Evolutionary conservation across 352 stramenopile genomes (phyloP).

Genomic region (Globisporangium iwayamae): DNA sequence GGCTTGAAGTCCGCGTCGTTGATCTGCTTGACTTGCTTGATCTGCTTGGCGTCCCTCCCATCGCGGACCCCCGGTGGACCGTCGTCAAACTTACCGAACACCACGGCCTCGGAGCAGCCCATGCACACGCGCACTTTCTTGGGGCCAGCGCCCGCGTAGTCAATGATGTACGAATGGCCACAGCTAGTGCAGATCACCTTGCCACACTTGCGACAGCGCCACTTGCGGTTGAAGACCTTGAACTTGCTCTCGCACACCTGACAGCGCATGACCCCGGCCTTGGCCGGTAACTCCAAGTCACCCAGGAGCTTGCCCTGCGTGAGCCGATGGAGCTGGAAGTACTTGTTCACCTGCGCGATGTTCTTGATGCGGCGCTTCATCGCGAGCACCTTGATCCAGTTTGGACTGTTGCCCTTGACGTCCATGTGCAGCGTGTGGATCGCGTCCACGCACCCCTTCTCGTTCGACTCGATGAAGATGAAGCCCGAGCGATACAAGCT

Average conservation of each 20-base stretch:
- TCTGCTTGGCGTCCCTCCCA: slow-evolving; percentile 5
- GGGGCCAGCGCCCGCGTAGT: slow-evolving; percentile 37
- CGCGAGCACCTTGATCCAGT: slow-evolving; percentile 72
- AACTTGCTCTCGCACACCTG: slow-evolving; percentile 55
- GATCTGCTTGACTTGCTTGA: slow-evolving; percentile 14
- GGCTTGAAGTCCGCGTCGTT: slow-evolving; percentile 22
- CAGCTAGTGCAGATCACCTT: slow-evolving; percentile 71
- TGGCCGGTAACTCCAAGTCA: slow-evolving; percentile 56
- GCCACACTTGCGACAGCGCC: slow-evolving; percentile 70
- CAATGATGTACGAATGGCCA: slow-evolving; percentile 43
- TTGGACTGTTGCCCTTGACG: slow-evolving; percentile 71
- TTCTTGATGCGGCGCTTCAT: slow-evolving; percentile 80
- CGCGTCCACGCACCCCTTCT: slow-evolving; percentile 51
- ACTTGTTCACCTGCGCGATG: slow-evolving; percentile 61
- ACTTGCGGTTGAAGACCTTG: slow-evolving; percentile 58
- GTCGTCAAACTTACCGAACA: slow-evolving; percentile 21
- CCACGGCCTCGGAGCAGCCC: slow-evolving; percentile 50
- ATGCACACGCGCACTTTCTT: slow-evolving; percentile 75
- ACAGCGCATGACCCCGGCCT: slow-evolving; percentile 41
- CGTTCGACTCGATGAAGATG: slow-evolving; percentile 70
- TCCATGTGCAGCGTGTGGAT: slow-evolving; percentile 78
- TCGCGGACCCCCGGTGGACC: background rate
- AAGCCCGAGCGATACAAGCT: slow-evolving; percentile 76
- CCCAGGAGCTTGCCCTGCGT: slow-evolving; percentile 44
- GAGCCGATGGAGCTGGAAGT: slow-evolving; percentile 63